Conservation (phyloP, 192 early-diverging fungal species). For the Coemansia interrupta region DNA sequence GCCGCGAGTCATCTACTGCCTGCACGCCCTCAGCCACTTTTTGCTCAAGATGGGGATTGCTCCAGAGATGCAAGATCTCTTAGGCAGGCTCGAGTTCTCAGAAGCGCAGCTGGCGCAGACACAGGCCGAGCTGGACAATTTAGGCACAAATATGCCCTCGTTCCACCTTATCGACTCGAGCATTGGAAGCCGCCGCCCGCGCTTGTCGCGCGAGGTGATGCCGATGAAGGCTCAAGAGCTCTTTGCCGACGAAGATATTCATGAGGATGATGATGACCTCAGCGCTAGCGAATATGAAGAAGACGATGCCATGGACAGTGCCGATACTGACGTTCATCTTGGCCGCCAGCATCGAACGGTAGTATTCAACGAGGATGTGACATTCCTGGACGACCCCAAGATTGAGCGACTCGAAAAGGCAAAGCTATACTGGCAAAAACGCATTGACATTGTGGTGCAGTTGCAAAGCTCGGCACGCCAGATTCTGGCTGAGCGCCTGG, state of each 20-base stretch:
- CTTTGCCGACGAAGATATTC: slow-evolving; percentile 21
- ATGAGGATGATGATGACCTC: slow-evolving; percentile 16
- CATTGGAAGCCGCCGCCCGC: slow-evolving; percentile 39
- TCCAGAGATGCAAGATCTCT: slow-evolving; percentile 86
- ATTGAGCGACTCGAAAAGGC: slow-evolving; percentile 45
- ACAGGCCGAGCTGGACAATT: slow-evolving; percentile 75
- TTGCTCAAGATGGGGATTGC: slow-evolving; percentile 78
- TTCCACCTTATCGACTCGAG: slow-evolving; percentile 77
- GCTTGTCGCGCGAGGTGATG: slow-evolving; percentile 45
- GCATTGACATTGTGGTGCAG: slow-evolving; percentile 52
- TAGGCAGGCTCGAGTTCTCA: slow-evolving; percentile 88
- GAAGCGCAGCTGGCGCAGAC: slow-evolving; percentile 62
- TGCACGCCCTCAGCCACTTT: slow-evolving; percentile 95
- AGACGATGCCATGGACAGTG: not conserved
- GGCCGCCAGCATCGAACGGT: not conserved
- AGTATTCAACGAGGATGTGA: slow-evolving; percentile 17
- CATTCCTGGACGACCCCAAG: slow-evolving; percentile 39
- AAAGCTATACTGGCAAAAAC: slow-evolving; percentile 52
- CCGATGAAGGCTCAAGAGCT: slow-evolving; percentile 34
- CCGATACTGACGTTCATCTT: not conserved
- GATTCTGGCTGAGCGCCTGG: slow-evolving; percentile 51
- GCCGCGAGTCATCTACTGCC: slow-evolving; percentile 97
- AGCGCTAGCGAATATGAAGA: slow-evolving; percentile 8
- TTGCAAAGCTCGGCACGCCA: slow-evolving; percentile 48
- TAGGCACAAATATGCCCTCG: slow-evolving; percentile 81